Percentiles rank a stretch among this genome's conserved stretches.
Conservation (phyloP, 2,329 filamentous ascomycete genomes). For the Ilyonectria sp. region DNA sequence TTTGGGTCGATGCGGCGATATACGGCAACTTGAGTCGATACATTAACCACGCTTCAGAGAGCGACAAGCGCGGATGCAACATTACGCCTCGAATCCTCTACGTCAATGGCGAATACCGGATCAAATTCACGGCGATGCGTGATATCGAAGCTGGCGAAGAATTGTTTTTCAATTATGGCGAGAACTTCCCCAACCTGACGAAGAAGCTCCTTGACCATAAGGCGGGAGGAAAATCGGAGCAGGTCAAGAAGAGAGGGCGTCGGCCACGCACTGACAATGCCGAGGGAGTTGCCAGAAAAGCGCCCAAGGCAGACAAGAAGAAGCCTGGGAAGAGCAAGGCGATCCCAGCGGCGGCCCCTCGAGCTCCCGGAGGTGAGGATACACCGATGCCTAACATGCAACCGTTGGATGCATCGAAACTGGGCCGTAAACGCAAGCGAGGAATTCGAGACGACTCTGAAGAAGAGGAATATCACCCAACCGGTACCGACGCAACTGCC, state of each 20-base stretch:
- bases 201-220: constrained; percentile 59
- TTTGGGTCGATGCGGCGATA: constrained; percentile 81
- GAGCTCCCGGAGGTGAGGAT: constrained; percentile 37
- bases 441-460: constrained; percentile 46
- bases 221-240: constrained; percentile 50
- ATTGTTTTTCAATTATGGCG: constrained; percentile 86
- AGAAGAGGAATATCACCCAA: constrained; percentile 51
- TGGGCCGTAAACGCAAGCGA: constrained; percentile 50
- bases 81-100: constrained; percentile 77
- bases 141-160: constrained; percentile 82
- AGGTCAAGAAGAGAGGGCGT: constrained; percentile 47
- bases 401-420: constrained; percentile 22
- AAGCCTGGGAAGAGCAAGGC: constrained; percentile 39
- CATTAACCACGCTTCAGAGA: constrained; percentile 81
- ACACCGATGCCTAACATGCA: constrained; percentile 31
- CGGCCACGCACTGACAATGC: constrained; percentile 37
- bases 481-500: constrained; percentile 40
- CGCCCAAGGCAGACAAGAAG: constrained; percentile 47
- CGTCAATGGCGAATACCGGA: constrained; percentile 82
- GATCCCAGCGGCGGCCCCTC: constrained; percentile 24
- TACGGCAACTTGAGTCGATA: constrained; percentile 87
- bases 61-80: constrained; percentile 69
- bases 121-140: constrained; percentile 79
- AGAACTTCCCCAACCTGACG: constrained; percentile 75
- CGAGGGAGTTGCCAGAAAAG: constrained; percentile 44